Percentiles rank a stretch among this genome's conserved stretches.
These are phyloP conservation scores for Kurtzmaniella fragi DNA, from an alignment of 805 yeast species.

Conservation along the genomic window DNA sequence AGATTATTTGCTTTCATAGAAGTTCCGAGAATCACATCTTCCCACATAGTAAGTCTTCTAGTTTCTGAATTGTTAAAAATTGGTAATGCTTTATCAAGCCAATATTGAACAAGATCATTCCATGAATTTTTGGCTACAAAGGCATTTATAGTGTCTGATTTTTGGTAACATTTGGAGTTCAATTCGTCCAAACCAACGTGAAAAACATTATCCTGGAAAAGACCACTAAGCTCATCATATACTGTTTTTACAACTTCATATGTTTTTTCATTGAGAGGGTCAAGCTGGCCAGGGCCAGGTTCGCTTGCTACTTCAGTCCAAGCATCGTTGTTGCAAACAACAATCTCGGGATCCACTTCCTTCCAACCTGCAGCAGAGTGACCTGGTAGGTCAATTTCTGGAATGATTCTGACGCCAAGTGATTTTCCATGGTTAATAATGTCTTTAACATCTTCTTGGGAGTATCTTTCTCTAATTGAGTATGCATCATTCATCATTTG, in stretches of 20 bases:
- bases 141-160: constrained; percentile 17
- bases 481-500: constrained; percentile 36
- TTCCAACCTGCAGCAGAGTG: constrained; percentile 38
- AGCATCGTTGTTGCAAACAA: constrained; percentile 25
- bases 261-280: constrained; percentile 24
- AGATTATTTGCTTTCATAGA: constrained; percentile 18
- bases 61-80: constrained; percentile 19
- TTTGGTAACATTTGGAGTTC: constrained; percentile 27
- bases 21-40: constrained; percentile 24
- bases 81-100: constrained; percentile 31
- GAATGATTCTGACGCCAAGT: constrained; percentile 37
- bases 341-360: constrained; percentile 22
- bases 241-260: constrained; percentile 28
- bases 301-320: constrained; percentile 23
- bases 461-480: constrained; percentile 23
- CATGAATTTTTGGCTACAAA: constrained; percentile 17
- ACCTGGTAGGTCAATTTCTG: constrained; percentile 40
- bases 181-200: constrained; percentile 41
- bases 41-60: constrained; percentile 37
- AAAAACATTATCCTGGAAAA: constrained; percentile 33
- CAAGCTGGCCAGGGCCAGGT: constrained; percentile 40
- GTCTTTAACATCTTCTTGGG: constrained; percentile 18
- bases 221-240: constrained; percentile 23
- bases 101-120: constrained; percentile 22
- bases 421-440: constrained; percentile 26